These are phyloP conservation scores for Aspergillus bombycis DNA, from an alignment of 2,329 filamentous ascomycete species.

Conservation along the genomic window DNA sequence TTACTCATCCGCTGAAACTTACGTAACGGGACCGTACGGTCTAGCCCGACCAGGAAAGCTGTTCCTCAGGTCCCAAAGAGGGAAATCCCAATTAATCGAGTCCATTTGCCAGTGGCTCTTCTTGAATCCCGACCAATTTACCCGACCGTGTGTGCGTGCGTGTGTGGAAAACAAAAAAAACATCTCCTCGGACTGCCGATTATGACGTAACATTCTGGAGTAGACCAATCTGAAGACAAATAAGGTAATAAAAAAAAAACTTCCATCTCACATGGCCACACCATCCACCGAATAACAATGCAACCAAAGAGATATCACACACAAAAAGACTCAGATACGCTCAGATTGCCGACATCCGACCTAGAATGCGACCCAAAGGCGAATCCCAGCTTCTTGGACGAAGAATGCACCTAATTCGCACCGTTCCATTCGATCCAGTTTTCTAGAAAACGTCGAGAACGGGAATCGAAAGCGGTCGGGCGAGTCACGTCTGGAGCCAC, in stretches of 20 bases:
- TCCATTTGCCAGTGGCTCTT: not conserved
- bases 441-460: slow-evolving; percentile 43
- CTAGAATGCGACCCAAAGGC: not conserved
- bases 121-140: slow-evolving; percentile 12
- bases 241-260: not conserved
- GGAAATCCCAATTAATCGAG: not conserved
- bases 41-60: slow-evolving; percentile 22
- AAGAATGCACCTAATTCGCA: slow-evolving; percentile 11
- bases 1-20: slow-evolving; percentile 8
- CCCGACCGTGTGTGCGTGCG: not conserved
- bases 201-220: slow-evolving; percentile 13
- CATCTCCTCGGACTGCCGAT: slow-evolving; percentile 16
- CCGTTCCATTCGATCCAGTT: slow-evolving; percentile 25
- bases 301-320: not conserved
- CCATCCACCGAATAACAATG: not conserved
- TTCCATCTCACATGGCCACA: not conserved
- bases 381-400: not conserved
- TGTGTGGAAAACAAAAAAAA: not conserved
- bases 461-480: slow-evolving; percentile 17
- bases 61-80: slow-evolving; percentile 15
- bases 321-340: not conserved
- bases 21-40: not conserved
- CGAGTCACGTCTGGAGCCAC: slow-evolving; percentile 3
- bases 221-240: not conserved
- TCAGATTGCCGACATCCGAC: not conserved